Conservation (phyloP, 495 filamentous ascomycete genomes). For the Aspergillus sparsus region DNA sequence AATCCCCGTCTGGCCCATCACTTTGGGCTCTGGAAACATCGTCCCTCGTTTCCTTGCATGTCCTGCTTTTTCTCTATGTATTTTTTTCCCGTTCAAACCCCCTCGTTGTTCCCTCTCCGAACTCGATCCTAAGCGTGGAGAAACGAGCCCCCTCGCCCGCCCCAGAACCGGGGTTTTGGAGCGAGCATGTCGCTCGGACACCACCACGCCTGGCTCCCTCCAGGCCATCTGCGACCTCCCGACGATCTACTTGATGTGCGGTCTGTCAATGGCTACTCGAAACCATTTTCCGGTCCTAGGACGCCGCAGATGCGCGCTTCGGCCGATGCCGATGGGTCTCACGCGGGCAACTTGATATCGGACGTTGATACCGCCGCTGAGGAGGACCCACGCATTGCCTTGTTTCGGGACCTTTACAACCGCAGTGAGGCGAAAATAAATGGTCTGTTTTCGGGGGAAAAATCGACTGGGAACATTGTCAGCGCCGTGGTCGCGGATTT, state of each 20-base stretch:
- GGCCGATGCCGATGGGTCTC: slow-evolving; percentile 49
- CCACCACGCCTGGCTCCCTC: slow-evolving; percentile 49
- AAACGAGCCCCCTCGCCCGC: slow-evolving; percentile 49
- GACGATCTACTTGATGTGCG: slow-evolving; percentile 50
- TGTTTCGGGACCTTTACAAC: slow-evolving; percentile 62
- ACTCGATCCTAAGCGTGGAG: slow-evolving; percentile 48
- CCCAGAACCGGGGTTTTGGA: slow-evolving; percentile 52
- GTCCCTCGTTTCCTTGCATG: slow-evolving; percentile 21
- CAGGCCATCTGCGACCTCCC: slow-evolving; percentile 49
- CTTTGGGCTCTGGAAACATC: slow-evolving; percentile 37
- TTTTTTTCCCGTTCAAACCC: slow-evolving; percentile 34
- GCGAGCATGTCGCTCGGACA: slow-evolving; percentile 56
- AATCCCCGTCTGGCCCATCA: slow-evolving; percentile 38
- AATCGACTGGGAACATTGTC: slow-evolving; percentile 36
- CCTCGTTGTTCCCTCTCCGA: slow-evolving; percentile 34
- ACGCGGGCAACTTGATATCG: slow-evolving; percentile 49
- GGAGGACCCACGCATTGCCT: slow-evolving; percentile 63
- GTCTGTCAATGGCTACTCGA: slow-evolving; percentile 50
- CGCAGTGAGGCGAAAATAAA: slow-evolving; percentile 62
- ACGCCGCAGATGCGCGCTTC: slow-evolving; percentile 54
- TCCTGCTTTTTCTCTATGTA: slow-evolving; percentile 34
- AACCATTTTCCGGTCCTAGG: slow-evolving; percentile 45
- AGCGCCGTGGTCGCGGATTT: slow-evolving; percentile 32
- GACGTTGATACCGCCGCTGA: slow-evolving; percentile 55
- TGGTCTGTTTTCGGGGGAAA: slow-evolving; percentile 55